A percentile compares a stretch with the other conserved stretches of the same genome.
Conservation (phyloP, 2,329 filamentous ascomycete genomes). For the Leptodontidium sp. region DNA sequence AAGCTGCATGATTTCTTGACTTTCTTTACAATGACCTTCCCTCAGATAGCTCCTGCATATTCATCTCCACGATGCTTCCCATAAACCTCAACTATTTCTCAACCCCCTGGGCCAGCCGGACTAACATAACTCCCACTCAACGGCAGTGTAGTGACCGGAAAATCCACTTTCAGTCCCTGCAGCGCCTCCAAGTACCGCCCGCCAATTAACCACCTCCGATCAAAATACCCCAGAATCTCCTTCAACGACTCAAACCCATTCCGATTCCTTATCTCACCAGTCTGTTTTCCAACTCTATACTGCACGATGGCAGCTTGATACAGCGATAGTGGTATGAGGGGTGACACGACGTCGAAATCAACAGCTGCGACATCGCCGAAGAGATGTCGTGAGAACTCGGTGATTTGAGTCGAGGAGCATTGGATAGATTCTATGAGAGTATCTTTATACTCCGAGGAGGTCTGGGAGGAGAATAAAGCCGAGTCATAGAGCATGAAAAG, state of each 20-base stretch:
- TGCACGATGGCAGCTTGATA: neutral
- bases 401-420: neutral
- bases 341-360: neutral
- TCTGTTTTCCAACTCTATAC: neutral
- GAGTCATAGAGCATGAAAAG: neutral
- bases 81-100: neutral
- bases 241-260: neutral
- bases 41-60: no score
- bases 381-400: slow-evolving; percentile 2
- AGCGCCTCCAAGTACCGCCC: neutral
- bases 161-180: neutral
- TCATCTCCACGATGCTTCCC: neutral
- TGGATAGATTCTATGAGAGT: neutral
- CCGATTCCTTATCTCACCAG: neutral
- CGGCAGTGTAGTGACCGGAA: neutral
- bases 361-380: slow-evolving; percentile 6
- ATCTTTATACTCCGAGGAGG: neutral
- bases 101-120: neutral
- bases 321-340: neutral
- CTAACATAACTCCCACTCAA: neutral
- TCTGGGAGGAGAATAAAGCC: neutral
- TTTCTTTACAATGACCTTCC: no score
- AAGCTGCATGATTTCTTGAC: no score
- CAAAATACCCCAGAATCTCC: neutral
- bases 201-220: neutral